Conservation (phyloP, 768 basidiomycete genomes). For the Kwoniella europaea region DNA sequence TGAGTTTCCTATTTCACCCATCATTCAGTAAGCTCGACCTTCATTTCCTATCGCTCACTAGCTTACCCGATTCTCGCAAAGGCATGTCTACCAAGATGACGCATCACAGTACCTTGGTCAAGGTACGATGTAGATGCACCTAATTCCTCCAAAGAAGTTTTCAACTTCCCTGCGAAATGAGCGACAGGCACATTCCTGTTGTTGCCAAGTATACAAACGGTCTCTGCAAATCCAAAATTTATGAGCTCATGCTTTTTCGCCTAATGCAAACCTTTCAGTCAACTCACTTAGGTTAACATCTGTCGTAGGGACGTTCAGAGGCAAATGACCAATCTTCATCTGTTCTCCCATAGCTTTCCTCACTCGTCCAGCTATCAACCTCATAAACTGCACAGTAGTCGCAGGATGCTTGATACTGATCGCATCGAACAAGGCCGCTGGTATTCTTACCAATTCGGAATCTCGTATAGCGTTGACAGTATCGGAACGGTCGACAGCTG, state of each 20-base stretch:
- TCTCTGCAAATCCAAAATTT: slow-evolving; percentile 54
- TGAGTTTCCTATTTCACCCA: slow-evolving; percentile 67
- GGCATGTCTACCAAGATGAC: slow-evolving; percentile 89
- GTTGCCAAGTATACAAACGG: slow-evolving; percentile 87
- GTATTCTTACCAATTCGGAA: slow-evolving; percentile 95
- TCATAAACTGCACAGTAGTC: slow-evolving; percentile 58
- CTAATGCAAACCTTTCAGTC: background rate
- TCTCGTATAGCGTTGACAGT: slow-evolving; percentile 98
- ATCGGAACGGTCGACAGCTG: slow-evolving; percentile 79
- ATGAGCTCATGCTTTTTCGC: background rate
- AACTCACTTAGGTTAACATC: slow-evolving; percentile 50
- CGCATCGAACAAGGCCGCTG: slow-evolving; percentile 95
- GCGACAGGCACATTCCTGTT: slow-evolving; percentile 87
- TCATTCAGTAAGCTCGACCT: background rate
- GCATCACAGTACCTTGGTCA: slow-evolving; percentile 89
- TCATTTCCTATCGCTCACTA: no score
- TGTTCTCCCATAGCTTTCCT: slow-evolving; percentile 70
- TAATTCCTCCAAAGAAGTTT: slow-evolving; percentile 83
- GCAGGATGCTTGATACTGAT: slow-evolving; percentile 63
- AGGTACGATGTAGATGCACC: slow-evolving; percentile 92
- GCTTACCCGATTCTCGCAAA: slow-evolving; percentile 84
- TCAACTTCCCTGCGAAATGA: slow-evolving; percentile 85
- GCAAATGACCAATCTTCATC: slow-evolving; percentile 7
- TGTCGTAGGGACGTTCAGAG: slow-evolving; percentile 6
- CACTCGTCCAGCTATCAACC: slow-evolving; percentile 84